Conservation (phyloP, 768 basidiomycete species). For the Boletellus sp. region DNA sequence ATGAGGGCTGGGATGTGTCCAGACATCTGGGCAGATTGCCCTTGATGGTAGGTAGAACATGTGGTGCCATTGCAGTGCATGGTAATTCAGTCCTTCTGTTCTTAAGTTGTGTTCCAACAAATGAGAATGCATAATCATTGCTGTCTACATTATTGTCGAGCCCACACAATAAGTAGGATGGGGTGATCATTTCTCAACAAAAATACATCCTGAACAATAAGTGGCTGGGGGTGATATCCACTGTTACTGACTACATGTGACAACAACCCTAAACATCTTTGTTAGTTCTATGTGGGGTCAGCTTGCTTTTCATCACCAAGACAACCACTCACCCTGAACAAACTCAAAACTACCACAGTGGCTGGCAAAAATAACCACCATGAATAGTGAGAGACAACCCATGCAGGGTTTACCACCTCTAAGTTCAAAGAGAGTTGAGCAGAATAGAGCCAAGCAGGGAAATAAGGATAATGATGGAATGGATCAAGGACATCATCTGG, state of each 20-base stretch:
- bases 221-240: no score
- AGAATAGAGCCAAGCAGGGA: conserved; percentile 3
- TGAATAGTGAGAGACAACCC: neutral
- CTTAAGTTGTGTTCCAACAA: no score
- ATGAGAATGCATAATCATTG: no score
- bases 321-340: neutral
- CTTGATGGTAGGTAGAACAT: neutral
- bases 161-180: no score
- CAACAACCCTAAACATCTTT: no score
- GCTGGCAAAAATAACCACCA: neutral
- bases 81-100: no score
- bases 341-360: neutral
- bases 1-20: neutral
- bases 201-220: no score
- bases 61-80: no score
- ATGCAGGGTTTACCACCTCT: neutral
- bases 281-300: neutral
- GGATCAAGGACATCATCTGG: neutral
- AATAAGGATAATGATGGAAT: conserved; percentile 8
- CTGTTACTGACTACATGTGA: no score
- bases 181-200: no score
- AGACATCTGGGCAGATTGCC: neutral
- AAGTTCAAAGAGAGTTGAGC: neutral
- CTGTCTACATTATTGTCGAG: no score
- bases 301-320: no score